phyloP scores from a whole-genome alignment of 2,329 filamentous ascomycete genomes.

The Emericellopsis atlantica region DNA sequence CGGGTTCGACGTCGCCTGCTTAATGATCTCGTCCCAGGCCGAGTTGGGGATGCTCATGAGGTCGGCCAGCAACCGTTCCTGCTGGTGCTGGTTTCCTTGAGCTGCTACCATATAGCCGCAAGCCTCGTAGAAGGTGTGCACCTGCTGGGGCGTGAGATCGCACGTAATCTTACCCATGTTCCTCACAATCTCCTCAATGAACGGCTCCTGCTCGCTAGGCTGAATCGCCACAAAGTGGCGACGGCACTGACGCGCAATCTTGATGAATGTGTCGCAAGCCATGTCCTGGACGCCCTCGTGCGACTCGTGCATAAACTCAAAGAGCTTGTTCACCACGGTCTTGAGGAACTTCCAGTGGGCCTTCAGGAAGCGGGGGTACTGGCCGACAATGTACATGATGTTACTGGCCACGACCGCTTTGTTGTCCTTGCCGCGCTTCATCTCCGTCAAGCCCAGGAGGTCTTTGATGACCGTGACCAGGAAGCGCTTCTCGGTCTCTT shows the following conservation, averaged over 20 bases:
- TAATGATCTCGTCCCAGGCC: slow-evolving; percentile 93
- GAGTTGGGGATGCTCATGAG: slow-evolving; percentile 88
- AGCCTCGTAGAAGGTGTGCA: slow-evolving; percentile 98
- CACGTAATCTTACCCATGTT: slow-evolving; percentile 93
- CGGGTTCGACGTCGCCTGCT: slow-evolving; percentile 72
- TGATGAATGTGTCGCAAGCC: slow-evolving; percentile 99
- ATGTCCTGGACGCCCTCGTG: slow-evolving; percentile 99
- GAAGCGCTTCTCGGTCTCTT: slow-evolving; percentile 98
- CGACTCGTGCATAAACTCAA: slow-evolving; percentile 99
- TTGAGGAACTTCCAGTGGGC: slow-evolving; percentile 99
- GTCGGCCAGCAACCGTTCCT: slow-evolving; percentile 82
- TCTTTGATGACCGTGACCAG: slow-evolving; percentile 98
- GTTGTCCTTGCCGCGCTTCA: slow-evolving; percentile 99
- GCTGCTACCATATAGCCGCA: slow-evolving; percentile 99
- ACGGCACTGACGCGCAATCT: slow-evolving; percentile 96
- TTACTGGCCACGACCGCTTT: slow-evolving; percentile 98
- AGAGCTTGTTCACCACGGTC: slow-evolving; percentile 98
- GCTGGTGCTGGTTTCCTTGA: slow-evolving; percentile 86
- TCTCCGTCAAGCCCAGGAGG: slow-evolving; percentile 87
- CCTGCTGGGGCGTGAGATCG: slow-evolving; percentile 89
- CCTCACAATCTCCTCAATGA: slow-evolving; percentile 96
- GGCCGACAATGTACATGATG: slow-evolving; percentile 99
- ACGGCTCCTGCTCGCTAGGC: slow-evolving; percentile 85
- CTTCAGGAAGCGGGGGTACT: slow-evolving; percentile 96
- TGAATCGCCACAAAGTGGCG: slow-evolving; percentile 95